phyloP scores from a whole-genome alignment of 192 early-diverging fungal species.

The Backusella sp. region DNA sequence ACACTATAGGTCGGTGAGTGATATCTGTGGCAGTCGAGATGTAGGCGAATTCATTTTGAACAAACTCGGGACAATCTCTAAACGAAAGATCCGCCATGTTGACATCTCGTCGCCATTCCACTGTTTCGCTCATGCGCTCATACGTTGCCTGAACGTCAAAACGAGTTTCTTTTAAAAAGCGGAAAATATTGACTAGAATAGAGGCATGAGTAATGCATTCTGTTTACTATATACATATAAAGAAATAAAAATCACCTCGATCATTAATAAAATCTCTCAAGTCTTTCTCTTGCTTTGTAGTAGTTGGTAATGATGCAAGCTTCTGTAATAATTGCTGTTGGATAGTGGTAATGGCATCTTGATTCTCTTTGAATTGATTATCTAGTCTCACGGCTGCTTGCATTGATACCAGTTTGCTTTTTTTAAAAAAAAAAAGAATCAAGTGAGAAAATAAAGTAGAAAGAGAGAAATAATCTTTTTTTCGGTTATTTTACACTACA shows the following conservation, averaged over 20 bases:
- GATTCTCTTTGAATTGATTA: neutral
- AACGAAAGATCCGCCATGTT: constrained; percentile 22
- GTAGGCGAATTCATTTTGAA: constrained; percentile 24
- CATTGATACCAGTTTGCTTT: neutral
- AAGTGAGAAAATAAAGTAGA: neutral
- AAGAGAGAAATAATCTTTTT: neutral
- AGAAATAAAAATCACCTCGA: neutral
- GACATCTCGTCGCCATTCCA: constrained; percentile 39
- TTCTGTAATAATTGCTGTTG: neutral
- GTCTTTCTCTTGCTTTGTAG: neutral
- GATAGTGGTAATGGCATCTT: neutral
- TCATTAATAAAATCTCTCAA: neutral
- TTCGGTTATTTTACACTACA: neutral
- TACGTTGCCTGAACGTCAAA: constrained; percentile 28
- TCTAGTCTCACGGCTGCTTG: neutral
- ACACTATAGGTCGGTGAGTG: constrained; percentile 27
- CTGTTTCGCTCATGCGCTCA: constrained; percentile 18
- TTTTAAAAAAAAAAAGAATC: neutral
- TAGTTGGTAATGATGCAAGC: neutral
- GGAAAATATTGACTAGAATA: constrained; percentile 40
- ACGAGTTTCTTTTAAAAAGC: constrained; percentile 28
- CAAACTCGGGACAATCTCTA: constrained; percentile 16
- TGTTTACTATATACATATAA: neutral
- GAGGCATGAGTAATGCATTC: neutral
- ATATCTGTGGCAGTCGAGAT: constrained; percentile 36